phyloP scores from a whole-genome alignment of 2,329 filamentous ascomycete species.

The Akanthomyces muscarius region DNA sequence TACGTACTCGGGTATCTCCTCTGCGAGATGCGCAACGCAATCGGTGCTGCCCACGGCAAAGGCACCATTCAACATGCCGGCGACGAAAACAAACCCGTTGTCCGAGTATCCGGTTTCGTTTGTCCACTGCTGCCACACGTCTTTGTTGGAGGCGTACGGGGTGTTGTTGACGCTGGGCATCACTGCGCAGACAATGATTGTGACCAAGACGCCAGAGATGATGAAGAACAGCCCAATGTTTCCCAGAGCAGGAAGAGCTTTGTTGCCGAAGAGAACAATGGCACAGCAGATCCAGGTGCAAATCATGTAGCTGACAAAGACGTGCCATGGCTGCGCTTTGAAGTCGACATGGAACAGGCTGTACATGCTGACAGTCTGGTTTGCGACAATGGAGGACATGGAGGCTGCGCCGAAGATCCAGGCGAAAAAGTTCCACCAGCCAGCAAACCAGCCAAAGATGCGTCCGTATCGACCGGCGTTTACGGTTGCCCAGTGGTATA shows the following conservation, averaged over 20 bases:
- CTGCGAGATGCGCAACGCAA: conserved; percentile 59
- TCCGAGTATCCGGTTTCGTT: conserved; percentile 36
- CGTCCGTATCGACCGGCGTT: conserved; percentile 53
- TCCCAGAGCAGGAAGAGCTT: conserved; percentile 47
- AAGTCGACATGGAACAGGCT: conserved; percentile 38
- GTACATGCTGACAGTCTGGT: conserved; percentile 42
- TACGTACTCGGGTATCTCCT: conserved; percentile 51
- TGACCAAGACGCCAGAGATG: conserved; percentile 50
- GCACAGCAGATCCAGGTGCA: conserved; percentile 37
- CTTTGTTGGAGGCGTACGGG: conserved; percentile 29
- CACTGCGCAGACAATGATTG: conserved; percentile 50
- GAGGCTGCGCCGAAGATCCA: conserved; percentile 38
- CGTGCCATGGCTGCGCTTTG: conserved; percentile 36
- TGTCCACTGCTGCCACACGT: conserved; percentile 40
- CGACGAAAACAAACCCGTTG: conserved; percentile 39
- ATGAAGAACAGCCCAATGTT: conserved; percentile 49
- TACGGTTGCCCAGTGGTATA: conserved; percentile 60
- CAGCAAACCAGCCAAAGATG: conserved; percentile 42
- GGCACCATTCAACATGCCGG: conserved; percentile 57
- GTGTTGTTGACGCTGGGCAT: conserved; percentile 39
- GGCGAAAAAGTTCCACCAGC: conserved; percentile 44
- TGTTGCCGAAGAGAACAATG: conserved; percentile 51
- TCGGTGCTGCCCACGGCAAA: conserved; percentile 65
- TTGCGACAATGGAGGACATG: conserved; percentile 39
- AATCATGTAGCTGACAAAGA: conserved; percentile 40